phyloP scores from a whole-genome alignment of 495 filamentous ascomycete species.

The Stereocaulon alpinum region DNA sequence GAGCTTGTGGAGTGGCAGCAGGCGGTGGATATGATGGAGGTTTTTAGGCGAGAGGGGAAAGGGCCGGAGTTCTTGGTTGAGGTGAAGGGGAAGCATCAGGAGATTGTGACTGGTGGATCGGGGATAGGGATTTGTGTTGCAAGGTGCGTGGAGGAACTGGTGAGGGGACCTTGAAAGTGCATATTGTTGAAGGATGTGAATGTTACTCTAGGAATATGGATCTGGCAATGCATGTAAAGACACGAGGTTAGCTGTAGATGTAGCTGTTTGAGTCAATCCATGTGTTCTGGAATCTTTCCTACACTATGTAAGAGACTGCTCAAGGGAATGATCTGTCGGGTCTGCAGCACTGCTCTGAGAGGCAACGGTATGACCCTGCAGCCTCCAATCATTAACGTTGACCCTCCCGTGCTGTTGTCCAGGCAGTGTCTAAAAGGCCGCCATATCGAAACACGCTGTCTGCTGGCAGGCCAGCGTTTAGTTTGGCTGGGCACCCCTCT shows the following conservation, averaged over 20 bases:
- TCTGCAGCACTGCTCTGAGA: too few relatives aligned
- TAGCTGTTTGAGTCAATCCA: background rate
- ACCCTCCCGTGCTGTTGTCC: too few relatives aligned
- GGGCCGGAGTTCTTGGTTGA: slow-evolving; percentile 29
- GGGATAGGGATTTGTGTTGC: slow-evolving; percentile 40
- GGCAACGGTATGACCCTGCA: too few relatives aligned
- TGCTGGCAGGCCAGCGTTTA: too few relatives aligned
- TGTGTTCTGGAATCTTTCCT: background rate
- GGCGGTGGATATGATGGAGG: slow-evolving; percentile 36
- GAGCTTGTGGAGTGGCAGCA: slow-evolving; percentile 49
- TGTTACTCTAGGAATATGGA: too few relatives aligned
- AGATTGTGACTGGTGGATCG: slow-evolving; percentile 43
- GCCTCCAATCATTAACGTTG: too few relatives aligned
- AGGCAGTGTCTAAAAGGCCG: too few relatives aligned
- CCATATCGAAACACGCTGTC: too few relatives aligned
- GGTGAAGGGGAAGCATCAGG: slow-evolving; percentile 54
- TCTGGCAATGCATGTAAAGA: too few relatives aligned
- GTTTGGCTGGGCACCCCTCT: too few relatives aligned
- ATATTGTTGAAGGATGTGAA: background rate
- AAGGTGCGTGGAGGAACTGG: slow-evolving; percentile 43
- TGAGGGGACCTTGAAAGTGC: slow-evolving; percentile 14
- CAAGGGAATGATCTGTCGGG: background rate
- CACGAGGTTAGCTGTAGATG: background rate
- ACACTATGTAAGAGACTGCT: background rate
- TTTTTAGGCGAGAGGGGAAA: slow-evolving; percentile 27